Conservation (phyloP, 805 yeast genomes). For the Suhomyces faveliae region DNA sequence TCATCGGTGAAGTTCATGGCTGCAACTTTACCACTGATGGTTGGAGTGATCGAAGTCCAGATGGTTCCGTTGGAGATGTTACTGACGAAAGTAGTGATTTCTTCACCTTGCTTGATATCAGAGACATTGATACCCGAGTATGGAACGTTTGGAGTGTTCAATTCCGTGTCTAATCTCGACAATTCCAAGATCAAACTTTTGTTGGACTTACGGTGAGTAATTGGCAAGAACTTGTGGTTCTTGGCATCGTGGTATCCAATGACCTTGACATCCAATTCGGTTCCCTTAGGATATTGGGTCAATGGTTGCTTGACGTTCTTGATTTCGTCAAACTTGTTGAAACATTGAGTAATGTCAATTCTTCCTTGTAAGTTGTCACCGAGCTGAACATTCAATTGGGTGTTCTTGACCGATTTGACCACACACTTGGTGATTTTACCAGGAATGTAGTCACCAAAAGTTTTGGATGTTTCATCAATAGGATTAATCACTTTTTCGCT, state of each 20-base stretch:
- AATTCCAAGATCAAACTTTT: slow-evolving; percentile 64
- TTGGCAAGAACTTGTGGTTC: slow-evolving; percentile 64
- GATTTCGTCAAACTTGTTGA: slow-evolving; percentile 53
- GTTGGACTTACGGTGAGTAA: slow-evolving; percentile 53
- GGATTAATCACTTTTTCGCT: slow-evolving; percentile 49
- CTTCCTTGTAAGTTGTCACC: slow-evolving; percentile 81
- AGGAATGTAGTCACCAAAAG: slow-evolving; percentile 50
- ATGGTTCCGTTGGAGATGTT: slow-evolving; percentile 57
- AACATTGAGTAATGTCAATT: slow-evolving; percentile 71
- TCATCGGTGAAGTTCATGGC: slow-evolving; percentile 62
- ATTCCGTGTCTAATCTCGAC: slow-evolving; percentile 48
- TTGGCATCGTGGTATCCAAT: slow-evolving; percentile 76
- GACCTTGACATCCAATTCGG: slow-evolving; percentile 58
- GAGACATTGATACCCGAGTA: slow-evolving; percentile 35
- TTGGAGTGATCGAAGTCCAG: slow-evolving; percentile 71
- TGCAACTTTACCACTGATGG: slow-evolving; percentile 63
- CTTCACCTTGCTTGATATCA: slow-evolving; percentile 49
- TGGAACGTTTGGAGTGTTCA: slow-evolving; percentile 24
- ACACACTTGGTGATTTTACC: slow-evolving; percentile 63
- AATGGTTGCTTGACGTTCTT: slow-evolving; percentile 59
- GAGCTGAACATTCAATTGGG: slow-evolving; percentile 71
- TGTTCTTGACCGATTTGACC: slow-evolving; percentile 61
- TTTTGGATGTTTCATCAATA: slow-evolving; percentile 52
- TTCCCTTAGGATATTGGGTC: slow-evolving; percentile 55
- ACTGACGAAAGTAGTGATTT: slow-evolving; percentile 61